Evolutionary conservation across 139 green algal species (phyloP), one percentile per base, ranked within the genome.

Genomic region (Chlamydomonas asymmetrica): DNA sequence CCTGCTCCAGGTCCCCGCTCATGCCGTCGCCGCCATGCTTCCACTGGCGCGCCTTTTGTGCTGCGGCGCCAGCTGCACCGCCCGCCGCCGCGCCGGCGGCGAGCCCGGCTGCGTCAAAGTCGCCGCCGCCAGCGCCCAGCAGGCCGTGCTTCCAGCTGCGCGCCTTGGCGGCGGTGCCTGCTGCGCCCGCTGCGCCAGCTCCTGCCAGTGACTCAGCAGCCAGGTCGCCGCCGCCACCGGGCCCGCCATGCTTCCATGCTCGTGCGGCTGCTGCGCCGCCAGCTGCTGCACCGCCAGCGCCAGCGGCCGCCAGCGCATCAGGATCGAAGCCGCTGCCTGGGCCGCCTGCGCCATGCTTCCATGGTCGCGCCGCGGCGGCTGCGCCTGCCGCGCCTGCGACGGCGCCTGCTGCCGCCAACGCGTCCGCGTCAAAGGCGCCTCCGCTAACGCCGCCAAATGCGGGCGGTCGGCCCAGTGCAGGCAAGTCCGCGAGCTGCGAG

Each of bases 1-100:
- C 63, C 5, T 35, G 40, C 1, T 59, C 40, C 27, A 71, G 29
- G 18, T 39, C 39, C 27, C 63, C 40, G 4, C 29, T 39, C 9
- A 39, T 27, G 16, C 32, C 63, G 37, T 48, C 63, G 37, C 63
- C 63, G 37, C 32, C 32, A n/a, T 39, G 63, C 63, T 69, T 69
- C 23, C 50, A 69, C 63, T 10, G 63, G 38, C 3, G 63, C n/a
- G n/a, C n/a, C n/a, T n/a, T n/a, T n/a, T n/a, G n/a, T n/a, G n/a
- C 63, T 2, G 63, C 63, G 20, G 8, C 9, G 9, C 38, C 63
- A 8, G 6, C 63, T 7, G 25, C 37, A 38, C 27, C 63, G 10
- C 22, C 35, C 9, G 31, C 45, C 4, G 29, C 65, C 13, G 45
- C 65, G 1, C 41, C 41, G 10, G n/a, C 22, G 3, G 35, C 63